Percentiles rank a stretch among this genome's conserved stretches.
Evolutionary conservation across 805 yeast genomes (phyloP).

Genomic region (Candida maesae): DNA sequence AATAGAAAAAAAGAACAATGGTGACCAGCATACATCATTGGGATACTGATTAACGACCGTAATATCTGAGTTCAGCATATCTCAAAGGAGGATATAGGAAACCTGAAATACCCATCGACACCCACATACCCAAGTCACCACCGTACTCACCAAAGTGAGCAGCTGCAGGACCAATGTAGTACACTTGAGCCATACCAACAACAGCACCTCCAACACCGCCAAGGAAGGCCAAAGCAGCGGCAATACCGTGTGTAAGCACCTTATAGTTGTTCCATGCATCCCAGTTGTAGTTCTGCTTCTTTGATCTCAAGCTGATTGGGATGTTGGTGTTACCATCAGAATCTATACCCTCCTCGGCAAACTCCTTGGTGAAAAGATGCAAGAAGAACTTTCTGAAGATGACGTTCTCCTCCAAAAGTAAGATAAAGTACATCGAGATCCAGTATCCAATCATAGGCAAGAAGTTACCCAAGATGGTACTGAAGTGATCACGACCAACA

Average conservation of each 20-base stretch:
- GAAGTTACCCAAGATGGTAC: constrained; percentile 72
- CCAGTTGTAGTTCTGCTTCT: constrained; percentile 60
- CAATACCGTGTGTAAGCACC: constrained; percentile 64
- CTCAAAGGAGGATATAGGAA: constrained; percentile 62
- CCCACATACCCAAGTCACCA: constrained; percentile 82
- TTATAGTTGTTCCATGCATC: constrained; percentile 63
- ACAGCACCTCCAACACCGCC: constrained; percentile 80
- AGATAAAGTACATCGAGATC: constrained; percentile 76
- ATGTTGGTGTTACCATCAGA: neutral
- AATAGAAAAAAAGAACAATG: too few relatives aligned
- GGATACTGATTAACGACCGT: constrained; percentile 35
- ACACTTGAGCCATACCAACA: constrained; percentile 84
- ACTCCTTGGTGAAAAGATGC: constrained; percentile 40
- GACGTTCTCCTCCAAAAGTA: constrained; percentile 67
- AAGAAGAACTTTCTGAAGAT: constrained; percentile 56
- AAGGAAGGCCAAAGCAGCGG: constrained; percentile 62
- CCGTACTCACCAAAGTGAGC: constrained; percentile 57
- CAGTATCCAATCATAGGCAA: constrained; percentile 91
- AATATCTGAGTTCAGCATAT: constrained; percentile 56
- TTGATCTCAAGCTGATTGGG: constrained; percentile 18
- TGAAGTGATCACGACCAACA: constrained; percentile 70
- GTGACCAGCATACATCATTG: too few relatives aligned
- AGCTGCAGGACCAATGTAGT: constrained; percentile 78
- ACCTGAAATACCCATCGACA: constrained; percentile 68
- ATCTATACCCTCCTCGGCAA: constrained; percentile 15